Conservation (phyloP, 2,329 filamentous ascomycete genomes). For the Grosmannia clavigera region DNA sequence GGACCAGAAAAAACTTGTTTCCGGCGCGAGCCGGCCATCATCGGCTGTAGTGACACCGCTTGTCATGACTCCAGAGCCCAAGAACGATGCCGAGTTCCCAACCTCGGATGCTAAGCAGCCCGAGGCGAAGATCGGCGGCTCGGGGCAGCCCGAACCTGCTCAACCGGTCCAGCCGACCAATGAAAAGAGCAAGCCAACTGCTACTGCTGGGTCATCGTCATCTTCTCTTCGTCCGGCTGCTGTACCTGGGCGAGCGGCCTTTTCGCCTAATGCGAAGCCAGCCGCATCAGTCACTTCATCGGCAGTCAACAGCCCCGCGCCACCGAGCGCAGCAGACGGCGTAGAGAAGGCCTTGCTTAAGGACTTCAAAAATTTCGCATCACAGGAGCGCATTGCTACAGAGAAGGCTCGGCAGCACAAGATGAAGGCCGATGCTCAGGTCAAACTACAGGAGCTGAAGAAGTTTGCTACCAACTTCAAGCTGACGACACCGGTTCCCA, state of each 20-base stretch:
- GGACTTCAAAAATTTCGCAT: conserved; percentile 53
- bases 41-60: conserved; percentile 17
- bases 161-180: not conserved
- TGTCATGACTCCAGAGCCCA: conserved; percentile 21
- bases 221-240: conserved; percentile 19
- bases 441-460: conserved; percentile 87
- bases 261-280: conserved; percentile 27
- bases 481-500: conserved; percentile 80
- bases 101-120: conserved; percentile 1
- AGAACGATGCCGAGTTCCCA: conserved; percentile 17
- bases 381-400: conserved; percentile 39
- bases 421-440: conserved; percentile 66
- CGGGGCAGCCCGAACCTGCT: conserved; percentile 2
- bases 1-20: conserved; percentile 18
- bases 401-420: conserved; percentile 46
- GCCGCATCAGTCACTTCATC: not conserved
- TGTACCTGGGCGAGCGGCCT: conserved; percentile 26
- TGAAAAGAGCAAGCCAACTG: not conserved
- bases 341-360: conserved; percentile 50
- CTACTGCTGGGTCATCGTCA: conserved; percentile 1
- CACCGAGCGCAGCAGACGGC: conserved; percentile 44
- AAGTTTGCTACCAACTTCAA: conserved; percentile 94
- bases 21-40: conserved; percentile 14
- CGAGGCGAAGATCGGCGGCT: not conserved
- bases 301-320: conserved; percentile 17